Evolutionary conservation across 768 basidiomycete species (phyloP).

Genomic region (Mycena belliarum): DNA sequence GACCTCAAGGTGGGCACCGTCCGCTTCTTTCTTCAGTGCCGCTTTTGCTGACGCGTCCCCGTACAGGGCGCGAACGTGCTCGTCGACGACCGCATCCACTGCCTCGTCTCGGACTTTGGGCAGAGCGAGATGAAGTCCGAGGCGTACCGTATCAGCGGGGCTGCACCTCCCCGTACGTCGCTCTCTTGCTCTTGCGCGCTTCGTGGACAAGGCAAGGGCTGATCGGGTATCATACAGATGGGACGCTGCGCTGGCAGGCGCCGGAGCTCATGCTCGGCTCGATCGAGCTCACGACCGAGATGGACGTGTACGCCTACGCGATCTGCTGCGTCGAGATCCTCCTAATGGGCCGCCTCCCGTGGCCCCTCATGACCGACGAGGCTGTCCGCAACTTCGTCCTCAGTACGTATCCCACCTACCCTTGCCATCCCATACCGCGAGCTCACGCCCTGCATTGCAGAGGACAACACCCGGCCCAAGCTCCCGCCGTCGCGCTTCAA

Average conservation of each 20-base stretch:
- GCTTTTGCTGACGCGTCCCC: background rate
- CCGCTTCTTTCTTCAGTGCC: background rate
- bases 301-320: conserved; percentile 72
- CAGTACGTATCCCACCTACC: conserved; percentile 33
- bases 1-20: conserved; percentile 75
- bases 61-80: conserved; percentile 71
- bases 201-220: too few species aligned
- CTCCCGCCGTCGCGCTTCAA: conserved; percentile 42
- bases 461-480: conserved; percentile 50
- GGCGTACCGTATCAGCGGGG: conserved; percentile 59
- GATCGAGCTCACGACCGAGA: conserved; percentile 47
- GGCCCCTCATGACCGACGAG: conserved; percentile 52
- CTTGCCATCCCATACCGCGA: conserved; percentile 4
- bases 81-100: conserved; percentile 64
- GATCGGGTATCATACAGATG: too few species aligned
- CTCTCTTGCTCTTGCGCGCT: background rate
- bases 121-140: conserved; percentile 81
- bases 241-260: conserved; percentile 70
- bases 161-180: conserved; percentile 47
- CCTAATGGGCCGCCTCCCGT: conserved; percentile 61
- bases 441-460: conserved; percentile 30
- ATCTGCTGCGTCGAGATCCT: conserved; percentile 67
- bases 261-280: conserved; percentile 63
- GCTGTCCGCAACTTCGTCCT: conserved; percentile 53
- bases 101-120: conserved; percentile 82